Evolutionary conservation across 345 rosid genomes (phyloP).

Genomic region (Dovyalis caffra): DNA sequence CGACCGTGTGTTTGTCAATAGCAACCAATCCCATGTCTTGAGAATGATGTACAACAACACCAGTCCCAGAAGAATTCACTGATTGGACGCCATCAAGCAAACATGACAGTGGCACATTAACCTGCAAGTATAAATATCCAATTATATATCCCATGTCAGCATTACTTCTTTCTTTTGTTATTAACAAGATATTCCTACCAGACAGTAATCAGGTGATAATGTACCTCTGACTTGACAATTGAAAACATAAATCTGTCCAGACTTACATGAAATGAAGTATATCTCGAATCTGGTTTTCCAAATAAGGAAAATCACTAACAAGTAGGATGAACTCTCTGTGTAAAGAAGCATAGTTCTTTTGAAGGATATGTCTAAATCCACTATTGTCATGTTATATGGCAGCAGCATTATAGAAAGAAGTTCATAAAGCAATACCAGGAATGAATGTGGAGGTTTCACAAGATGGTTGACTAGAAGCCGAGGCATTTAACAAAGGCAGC

Average conservation of each 20-base stretch:
- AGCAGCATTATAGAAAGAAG: not conserved
- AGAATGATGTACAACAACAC: slow-evolving; percentile 87
- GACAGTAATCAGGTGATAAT: no score
- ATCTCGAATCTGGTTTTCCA: no score
- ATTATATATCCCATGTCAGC: no score
- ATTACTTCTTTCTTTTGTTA: no score
- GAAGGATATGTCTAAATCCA: not conserved
- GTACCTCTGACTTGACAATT: no score
- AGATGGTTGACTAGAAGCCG: not conserved
- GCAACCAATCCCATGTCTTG: slow-evolving; percentile 82
- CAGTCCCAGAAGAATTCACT: slow-evolving; percentile 81
- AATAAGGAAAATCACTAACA: no score
- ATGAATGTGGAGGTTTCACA: not conserved
- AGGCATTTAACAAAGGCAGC: not conserved
- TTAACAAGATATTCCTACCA: no score
- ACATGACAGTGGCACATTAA: slow-evolving; percentile 90
- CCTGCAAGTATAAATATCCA: slow-evolving; percentile 43
- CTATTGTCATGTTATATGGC: not conserved
- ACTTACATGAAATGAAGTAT: no score
- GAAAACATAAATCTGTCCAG: no score
- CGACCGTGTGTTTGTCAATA: slow-evolving; percentile 89
- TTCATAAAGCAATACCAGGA: not conserved
- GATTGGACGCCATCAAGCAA: slow-evolving; percentile 93
- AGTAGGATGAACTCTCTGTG: not conserved
- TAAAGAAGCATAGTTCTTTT: not conserved